Base-by-base conservation (phyloP, 2,329 filamentous ascomycete species). In the Xylaria sp. region DNA sequence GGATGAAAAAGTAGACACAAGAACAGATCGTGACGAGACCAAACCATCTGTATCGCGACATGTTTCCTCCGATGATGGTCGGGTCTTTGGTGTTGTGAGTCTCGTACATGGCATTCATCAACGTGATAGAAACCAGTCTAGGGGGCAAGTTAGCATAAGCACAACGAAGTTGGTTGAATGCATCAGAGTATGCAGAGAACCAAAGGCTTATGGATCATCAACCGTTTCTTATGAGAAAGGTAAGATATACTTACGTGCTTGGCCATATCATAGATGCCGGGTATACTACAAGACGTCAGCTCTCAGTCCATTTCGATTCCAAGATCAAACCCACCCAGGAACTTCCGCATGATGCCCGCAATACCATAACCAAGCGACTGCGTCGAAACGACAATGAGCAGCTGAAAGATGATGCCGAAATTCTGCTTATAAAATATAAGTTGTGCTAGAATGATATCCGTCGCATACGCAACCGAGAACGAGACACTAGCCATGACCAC, bases 231-330 rank as follows among this genome's bases (percentile, higher is more conserved):
- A 39, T 18, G 18, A 50, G 52, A 51, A n/a, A n/a, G 37, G 10
- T 23, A 5, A 11, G 11, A 39, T 4, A 34, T 46, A 59, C 62
- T 60, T 13, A 64, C 62, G 60, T 62, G 53, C 16, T 79, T 0
- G 88, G 88, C 87, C 88, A 91, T 60, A 91, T 89, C 85, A 91
- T 89, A 8, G 87, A 83, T 0, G 86, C 85, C 2, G 83, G 84
- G 65, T 85, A 85, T 9, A 84, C 80, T 83, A 57, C 8, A 23
- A 19, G n/a, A 2, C 1, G 48, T 68, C n/a, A 68, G 65, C 51
- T 7, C 18, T 18, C 18, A 1, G 47, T n/a, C 4, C 34, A 5
- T n/a, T 42, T 37, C 30, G n/a, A n/a, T n/a, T n/a, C n/a, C 30
- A 23, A 34, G 37, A 16, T 10, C 48, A 1, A 46, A 58, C 78